Conservation (phyloP, 148 eudicot genomes). For the Chenopodium album region DNA sequence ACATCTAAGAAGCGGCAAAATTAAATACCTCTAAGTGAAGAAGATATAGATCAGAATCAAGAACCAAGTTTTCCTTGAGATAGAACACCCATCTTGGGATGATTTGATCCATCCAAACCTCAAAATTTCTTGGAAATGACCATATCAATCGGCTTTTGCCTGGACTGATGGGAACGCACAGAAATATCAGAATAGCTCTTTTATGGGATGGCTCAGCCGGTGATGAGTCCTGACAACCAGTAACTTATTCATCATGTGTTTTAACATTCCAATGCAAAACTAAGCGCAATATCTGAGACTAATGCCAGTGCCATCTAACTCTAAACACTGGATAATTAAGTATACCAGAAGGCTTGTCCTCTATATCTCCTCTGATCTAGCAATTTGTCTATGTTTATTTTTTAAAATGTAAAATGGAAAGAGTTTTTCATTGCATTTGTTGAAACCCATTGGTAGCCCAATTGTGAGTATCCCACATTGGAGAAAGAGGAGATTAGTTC, state of each 20-base stretch:
- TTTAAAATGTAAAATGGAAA: not conserved
- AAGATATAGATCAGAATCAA: constrained; percentile 84
- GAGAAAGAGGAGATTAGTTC: too few relatives aligned
- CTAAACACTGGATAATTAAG: too few relatives aligned
- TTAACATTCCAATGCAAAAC: too few relatives aligned
- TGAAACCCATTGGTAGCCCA: too few relatives aligned
- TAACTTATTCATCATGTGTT: too few relatives aligned
- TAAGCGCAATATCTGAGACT: too few relatives aligned
- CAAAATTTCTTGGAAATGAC: constrained; percentile 63
- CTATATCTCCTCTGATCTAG: too few relatives aligned
- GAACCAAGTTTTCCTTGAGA: constrained; percentile 60
- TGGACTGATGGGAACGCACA: constrained; percentile 87
- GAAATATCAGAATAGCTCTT: constrained; percentile 43
- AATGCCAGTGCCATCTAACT: too few relatives aligned
- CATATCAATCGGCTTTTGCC: constrained; percentile 83
- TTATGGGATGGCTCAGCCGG: not conserved
- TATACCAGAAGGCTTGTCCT: too few relatives aligned
- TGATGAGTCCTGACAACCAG: constrained; percentile 42
- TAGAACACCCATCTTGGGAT: constrained; percentile 84
- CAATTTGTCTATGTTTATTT: constrained; percentile 6
- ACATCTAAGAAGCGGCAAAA: not conserved
- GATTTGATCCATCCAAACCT: constrained; percentile 65
- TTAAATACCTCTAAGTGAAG: constrained; percentile 63
- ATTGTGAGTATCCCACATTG: too few relatives aligned
- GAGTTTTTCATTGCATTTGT: too few relatives aligned